These are phyloP conservation scores for Erythrophleum ivorense DNA, from an alignment of 331 rosid genomes.

Conservation along the genomic window DNA sequence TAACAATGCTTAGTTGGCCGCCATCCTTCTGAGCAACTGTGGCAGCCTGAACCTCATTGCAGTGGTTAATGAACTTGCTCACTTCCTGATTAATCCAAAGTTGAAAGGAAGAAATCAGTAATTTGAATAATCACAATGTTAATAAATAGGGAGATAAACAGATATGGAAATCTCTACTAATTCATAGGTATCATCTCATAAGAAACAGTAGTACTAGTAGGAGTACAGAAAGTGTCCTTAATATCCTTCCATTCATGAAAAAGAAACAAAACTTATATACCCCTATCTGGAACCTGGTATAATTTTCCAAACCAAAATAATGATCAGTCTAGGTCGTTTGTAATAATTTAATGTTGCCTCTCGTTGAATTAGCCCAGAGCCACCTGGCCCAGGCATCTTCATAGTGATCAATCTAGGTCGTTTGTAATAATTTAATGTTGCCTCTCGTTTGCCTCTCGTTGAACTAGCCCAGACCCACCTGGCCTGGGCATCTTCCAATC, in stretches of 20 bases:
- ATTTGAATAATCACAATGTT: neutral
- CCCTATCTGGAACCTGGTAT: neutral
- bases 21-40: slow-evolving; percentile 86
- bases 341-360: neutral
- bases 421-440: no score
- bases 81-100: slow-evolving; percentile 63
- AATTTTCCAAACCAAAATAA: neutral
- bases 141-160: neutral
- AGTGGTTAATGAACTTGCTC: slow-evolving; percentile 88
- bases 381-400: neutral
- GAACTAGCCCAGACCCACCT: neutral
- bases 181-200: neutral
- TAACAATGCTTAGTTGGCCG: slow-evolving; percentile 78
- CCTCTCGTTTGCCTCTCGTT: neutral
- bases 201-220: neutral
- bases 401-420: neutral
- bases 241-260: neutral
- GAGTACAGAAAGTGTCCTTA: neutral
- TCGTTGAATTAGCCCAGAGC: neutral
- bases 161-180: neutral
- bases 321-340: neutral
- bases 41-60: slow-evolving; percentile 90
- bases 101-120: neutral
- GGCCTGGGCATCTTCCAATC: no score
- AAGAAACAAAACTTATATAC: neutral